Evolutionary conservation across 2,329 filamentous ascomycete genomes (phyloP).

Genomic region (Lachnellula subtilissima): DNA sequence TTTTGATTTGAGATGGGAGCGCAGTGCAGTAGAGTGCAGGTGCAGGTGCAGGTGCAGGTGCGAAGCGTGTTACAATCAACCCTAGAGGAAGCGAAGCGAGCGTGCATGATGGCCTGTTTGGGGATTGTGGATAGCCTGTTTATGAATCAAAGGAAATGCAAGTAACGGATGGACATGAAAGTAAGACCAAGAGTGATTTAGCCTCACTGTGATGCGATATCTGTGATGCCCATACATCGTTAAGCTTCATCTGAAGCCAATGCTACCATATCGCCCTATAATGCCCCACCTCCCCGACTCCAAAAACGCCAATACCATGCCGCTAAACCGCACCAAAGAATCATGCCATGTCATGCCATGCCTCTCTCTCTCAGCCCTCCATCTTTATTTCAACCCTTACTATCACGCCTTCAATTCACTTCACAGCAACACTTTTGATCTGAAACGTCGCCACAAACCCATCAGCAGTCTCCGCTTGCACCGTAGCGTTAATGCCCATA

Average conservation of each 20-base stretch:
- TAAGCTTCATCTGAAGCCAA: neutral
- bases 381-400: neutral
- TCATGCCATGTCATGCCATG: neutral
- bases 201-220: neutral
- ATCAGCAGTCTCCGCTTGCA: conserved; percentile 85
- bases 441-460: conserved; percentile 89
- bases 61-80: conserved; percentile 4
- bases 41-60: neutral
- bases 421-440: conserved; percentile 75
- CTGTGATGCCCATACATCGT: neutral
- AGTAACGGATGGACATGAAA: neutral
- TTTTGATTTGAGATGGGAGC: neutral
- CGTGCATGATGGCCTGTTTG: neutral
- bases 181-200: neutral
- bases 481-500: conserved; percentile 83
- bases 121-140: neutral
- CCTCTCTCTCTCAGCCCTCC: no score
- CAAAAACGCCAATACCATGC: conserved; percentile 22
- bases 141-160: neutral
- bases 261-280: neutral
- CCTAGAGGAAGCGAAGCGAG: neutral
- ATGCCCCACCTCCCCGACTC: neutral
- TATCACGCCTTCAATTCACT: conserved; percentile 37
- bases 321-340: conserved; percentile 24
- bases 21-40: no score